These are phyloP conservation scores for Fusarium nodosum DNA, from an alignment of 2,329 filamentous ascomycete genomes.

Conservation along the genomic window DNA sequence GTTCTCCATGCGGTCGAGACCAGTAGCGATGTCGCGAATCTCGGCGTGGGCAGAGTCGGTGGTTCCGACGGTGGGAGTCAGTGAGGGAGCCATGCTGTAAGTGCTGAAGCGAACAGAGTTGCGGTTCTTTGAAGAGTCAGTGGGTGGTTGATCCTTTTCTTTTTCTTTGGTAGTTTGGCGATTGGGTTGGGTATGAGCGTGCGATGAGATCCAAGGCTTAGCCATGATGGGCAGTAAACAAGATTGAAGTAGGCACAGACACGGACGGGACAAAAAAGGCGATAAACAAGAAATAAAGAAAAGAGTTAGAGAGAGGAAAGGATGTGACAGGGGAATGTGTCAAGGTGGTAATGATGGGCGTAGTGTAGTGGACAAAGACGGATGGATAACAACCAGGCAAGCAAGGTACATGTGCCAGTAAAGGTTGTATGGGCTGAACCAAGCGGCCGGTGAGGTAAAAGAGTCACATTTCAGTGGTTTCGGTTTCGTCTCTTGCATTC, in stretches of 20 bases:
- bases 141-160: constrained; percentile 32
- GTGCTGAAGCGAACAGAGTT: constrained; percentile 71
- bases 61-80: constrained; percentile 70
- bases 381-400: constrained; percentile 20
- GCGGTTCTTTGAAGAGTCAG: constrained; percentile 59
- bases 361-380: constrained; percentile 31
- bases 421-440: constrained; percentile 35
- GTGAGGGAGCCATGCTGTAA: constrained; percentile 70
- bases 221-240: constrained; percentile 36
- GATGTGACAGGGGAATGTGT: constrained; percentile 35
- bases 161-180: constrained; percentile 31
- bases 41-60: constrained; percentile 69
- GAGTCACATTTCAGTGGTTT: constrained; percentile 33
- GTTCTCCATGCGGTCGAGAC: constrained; percentile 90
- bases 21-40: constrained; percentile 79
- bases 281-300: constrained; percentile 11
- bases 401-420: constrained; percentile 6
- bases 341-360: constrained; percentile 35
- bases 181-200: constrained; percentile 36
- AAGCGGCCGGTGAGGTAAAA: constrained; percentile 33
- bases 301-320: neutral
- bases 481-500: constrained; percentile 17
- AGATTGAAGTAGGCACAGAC: constrained; percentile 19
- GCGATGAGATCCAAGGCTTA: constrained; percentile 40
- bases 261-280: neutral